Base-by-base conservation (phyloP, 371 early-diverging fungal species). In the Dichotomocladium elegans region DNA sequence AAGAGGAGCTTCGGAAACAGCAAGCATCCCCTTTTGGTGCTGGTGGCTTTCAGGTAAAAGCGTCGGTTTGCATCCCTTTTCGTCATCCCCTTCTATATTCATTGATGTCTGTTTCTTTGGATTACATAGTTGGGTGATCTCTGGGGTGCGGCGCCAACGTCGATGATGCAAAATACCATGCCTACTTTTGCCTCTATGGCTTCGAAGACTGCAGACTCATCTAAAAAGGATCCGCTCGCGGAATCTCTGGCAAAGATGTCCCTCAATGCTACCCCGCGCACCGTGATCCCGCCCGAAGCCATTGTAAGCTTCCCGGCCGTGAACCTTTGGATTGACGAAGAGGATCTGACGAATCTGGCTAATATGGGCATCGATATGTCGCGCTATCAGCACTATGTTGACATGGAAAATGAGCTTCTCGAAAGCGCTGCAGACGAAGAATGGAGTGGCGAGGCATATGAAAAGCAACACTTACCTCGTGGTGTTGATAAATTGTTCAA, bases 361-460 rank as follows among this genome's bases (percentile, higher is more conserved):
- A 41, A 63, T 0, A 25, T 60, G 25, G 58, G 65, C 0, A 47
- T 66, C 8, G 72, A 78, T 35, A 60, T 73, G 50, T 68, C 69
- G 33, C 73, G 74, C 4, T 83, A 86, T 33, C 52, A 73, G 17
- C 62, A 81, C 54, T 74, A 80, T 52, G 49, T 77, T n/a, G 80
- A 67, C 22, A 68, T 77, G 59, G 72, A 61, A 51, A 58, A 62
- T 41, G 64, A 64, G 3, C 34, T 73, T 21, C 49, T 64, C 11
- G 62, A 48, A 21, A 27, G 61, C 51, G 12, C 52, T 51, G 67
- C 55, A 14, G 70, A 67, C 25, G 77, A 69, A 21, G 72, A 69
- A 14, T 94, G 94, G 92, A 70, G 70, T 8, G 90, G 86, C 15
- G 96, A 95, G 46, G 61, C 70, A 0, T 96, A 95, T 62, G 96